Conservation (phyloP, 2,329 filamentous ascomycete species). For the Colletotrichum liaoningense region DNA sequence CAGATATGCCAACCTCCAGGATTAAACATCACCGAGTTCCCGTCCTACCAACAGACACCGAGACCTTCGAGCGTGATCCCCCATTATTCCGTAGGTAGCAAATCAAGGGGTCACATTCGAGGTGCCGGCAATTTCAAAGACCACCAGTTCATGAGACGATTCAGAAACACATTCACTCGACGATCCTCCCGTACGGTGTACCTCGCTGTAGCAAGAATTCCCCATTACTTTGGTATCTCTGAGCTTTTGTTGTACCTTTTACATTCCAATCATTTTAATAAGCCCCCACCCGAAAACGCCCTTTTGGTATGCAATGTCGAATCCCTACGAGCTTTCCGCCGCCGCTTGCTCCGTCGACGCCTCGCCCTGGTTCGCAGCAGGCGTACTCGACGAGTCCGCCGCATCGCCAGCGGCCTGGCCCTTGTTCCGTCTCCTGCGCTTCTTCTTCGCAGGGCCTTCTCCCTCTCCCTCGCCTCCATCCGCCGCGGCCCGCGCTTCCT, state of each 20-base stretch:
- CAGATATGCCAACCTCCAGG: neutral
- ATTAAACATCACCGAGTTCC: neutral
- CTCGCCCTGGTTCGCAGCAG: slow-evolving; percentile 37
- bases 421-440: slow-evolving; percentile 51
- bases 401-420: slow-evolving; percentile 41
- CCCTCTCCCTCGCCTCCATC: slow-evolving; percentile 31
- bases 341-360: slow-evolving; percentile 30
- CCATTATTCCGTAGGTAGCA: neutral
- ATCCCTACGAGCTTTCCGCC: slow-evolving; percentile 19
- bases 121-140: neutral
- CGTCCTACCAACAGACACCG: neutral
- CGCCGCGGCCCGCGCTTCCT: slow-evolving; percentile 38
- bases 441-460: slow-evolving; percentile 46
- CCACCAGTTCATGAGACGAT: neutral
- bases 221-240: slow-evolving; percentile 33
- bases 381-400: slow-evolving; percentile 41
- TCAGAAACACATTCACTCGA: slow-evolving; percentile 6
- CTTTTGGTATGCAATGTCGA: slow-evolving; percentile 13
- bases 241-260: slow-evolving; percentile 27
- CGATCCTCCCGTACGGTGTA: neutral
- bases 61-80: neutral
- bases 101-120: neutral
- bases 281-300: slow-evolving; percentile 22
- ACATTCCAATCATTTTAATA: slow-evolving; percentile 24
- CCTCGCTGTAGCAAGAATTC: slow-evolving; percentile 1